phyloP scores from a whole-genome alignment of 140 eudicot genomes.

The Flaveria floridana region DNA sequence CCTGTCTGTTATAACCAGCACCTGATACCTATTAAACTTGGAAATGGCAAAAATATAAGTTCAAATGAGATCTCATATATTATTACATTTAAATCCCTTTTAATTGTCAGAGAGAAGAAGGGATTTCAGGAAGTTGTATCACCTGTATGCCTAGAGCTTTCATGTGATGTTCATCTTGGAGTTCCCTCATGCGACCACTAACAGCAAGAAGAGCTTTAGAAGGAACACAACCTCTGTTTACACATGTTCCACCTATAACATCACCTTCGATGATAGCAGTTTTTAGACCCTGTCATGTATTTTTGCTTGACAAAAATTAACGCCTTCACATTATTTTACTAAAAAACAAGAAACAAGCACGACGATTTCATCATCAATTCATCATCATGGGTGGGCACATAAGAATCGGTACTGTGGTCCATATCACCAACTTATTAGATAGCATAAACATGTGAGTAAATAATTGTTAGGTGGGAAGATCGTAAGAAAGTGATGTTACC shows the following conservation, averaged over 20 bases:
- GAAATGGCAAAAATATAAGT: conserved; percentile 30
- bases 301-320: conserved; percentile 8
- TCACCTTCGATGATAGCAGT: conserved; percentile 92
- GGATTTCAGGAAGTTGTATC: conserved; percentile 9
- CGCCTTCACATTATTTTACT: conserved; percentile 11
- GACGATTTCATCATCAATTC: background rate
- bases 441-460: conserved; percentile 1
- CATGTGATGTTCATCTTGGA: conserved; percentile 75
- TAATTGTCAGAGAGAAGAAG: background rate
- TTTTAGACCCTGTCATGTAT: conserved; percentile 69
- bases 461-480: background rate
- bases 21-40: conserved; percentile 60
- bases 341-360: conserved; percentile 13
- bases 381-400: background rate
- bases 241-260: conserved; percentile 90
- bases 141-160: conserved; percentile 85
- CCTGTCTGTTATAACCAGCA: conserved; percentile 80
- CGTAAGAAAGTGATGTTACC: background rate
- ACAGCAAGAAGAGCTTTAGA: conserved; percentile 95
- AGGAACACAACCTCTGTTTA: conserved; percentile 93
- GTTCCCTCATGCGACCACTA: conserved; percentile 95
- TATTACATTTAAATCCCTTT: background rate
- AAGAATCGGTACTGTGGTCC: conserved; percentile 2
- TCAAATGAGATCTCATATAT: conserved; percentile 7
- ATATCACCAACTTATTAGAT: conserved; percentile 9